phyloP scores from a whole-genome alignment of 305 asterid species.

The Caryopteris hybrid region DNA sequence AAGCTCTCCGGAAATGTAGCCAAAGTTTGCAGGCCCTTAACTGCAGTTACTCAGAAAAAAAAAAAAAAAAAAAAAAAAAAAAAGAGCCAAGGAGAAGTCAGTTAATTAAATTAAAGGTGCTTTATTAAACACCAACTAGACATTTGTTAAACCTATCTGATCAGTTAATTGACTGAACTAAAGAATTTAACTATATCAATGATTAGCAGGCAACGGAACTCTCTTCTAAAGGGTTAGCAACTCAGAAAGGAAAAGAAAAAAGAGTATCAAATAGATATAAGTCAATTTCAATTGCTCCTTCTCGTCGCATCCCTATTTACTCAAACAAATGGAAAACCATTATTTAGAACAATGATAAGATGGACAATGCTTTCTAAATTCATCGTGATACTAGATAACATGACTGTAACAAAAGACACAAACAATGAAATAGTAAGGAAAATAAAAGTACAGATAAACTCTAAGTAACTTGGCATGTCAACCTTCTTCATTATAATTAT shows the following conservation, averaged over 20 bases:
- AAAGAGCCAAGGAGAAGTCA: conserved; percentile 12
- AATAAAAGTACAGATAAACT: background rate
- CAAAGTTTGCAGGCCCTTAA: conserved; percentile 76
- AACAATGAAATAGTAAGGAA: background rate
- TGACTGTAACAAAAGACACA: background rate
- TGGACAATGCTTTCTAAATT: background rate
- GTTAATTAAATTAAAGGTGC: conserved; percentile 13
- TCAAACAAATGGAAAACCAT: background rate
- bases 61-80: conserved; percentile 25
- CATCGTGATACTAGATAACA: background rate
- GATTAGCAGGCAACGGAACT: background rate
- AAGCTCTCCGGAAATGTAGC: conserved; percentile 80
- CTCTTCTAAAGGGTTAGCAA: background rate
- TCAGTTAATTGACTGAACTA: background rate
- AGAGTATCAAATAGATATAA: conserved; percentile 2
- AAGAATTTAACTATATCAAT: background rate
- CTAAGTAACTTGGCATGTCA: background rate
- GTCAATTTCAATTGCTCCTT: background rate
- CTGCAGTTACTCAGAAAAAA: conserved; percentile 45
- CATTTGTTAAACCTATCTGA: background rate
- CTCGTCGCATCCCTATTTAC: background rate
- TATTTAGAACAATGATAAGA: background rate
- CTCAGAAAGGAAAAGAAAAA: background rate
- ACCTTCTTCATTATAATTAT: background rate
- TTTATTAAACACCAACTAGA: conserved; percentile 3